phyloP scores from a whole-genome alignment of 2,329 filamentous ascomycete species.

The Colletotrichum shisoi region DNA sequence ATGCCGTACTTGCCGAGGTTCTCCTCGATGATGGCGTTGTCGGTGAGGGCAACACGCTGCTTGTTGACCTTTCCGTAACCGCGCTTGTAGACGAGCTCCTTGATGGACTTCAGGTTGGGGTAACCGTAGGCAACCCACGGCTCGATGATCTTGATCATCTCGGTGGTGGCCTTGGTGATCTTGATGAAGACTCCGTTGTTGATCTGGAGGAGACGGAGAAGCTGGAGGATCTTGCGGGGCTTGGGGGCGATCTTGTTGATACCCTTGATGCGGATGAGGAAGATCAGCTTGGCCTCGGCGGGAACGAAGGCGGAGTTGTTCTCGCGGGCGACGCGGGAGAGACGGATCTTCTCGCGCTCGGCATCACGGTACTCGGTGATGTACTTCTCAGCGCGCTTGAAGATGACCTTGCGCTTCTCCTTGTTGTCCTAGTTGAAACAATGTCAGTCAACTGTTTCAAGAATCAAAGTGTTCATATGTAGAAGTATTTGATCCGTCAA shows the following conservation, averaged over 20 bases:
- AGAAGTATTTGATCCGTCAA: slow-evolving; percentile 46
- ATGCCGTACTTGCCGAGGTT: slow-evolving; percentile 98
- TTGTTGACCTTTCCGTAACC: slow-evolving; percentile 99
- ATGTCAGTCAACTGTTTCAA: slow-evolving; percentile 14
- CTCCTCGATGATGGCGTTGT: slow-evolving; percentile 98
- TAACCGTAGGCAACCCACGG: slow-evolving; percentile 99
- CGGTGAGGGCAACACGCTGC: slow-evolving; percentile 94
- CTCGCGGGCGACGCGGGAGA: slow-evolving; percentile 87
- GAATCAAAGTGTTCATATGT: slow-evolving; percentile 35
- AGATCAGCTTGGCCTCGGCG: slow-evolving; percentile 94
- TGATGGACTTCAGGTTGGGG: slow-evolving; percentile 98
- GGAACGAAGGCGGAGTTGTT: slow-evolving; percentile 93
- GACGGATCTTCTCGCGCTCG: slow-evolving; percentile 98
- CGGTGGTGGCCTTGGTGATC: slow-evolving; percentile 94
- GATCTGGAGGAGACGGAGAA: slow-evolving; percentile 99
- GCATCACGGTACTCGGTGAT: slow-evolving; percentile 99
- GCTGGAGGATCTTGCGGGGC: slow-evolving; percentile 99
- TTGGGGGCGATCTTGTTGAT: slow-evolving; percentile 99
- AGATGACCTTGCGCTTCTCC: slow-evolving; percentile 98
- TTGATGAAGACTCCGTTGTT: slow-evolving; percentile 99
- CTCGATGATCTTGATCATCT: slow-evolving; percentile 99
- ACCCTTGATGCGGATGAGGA: slow-evolving; percentile 99
- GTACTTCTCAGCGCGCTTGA: slow-evolving; percentile 99
- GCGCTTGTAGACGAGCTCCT: slow-evolving; percentile 99
- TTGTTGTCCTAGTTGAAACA: slow-evolving; percentile 79